A percentile compares a stretch with the other conserved stretches of the same genome.
Evolutionary conservation across 208 protist species (phyloP).

Genomic region (Trypanosoma scelopori): DNA sequence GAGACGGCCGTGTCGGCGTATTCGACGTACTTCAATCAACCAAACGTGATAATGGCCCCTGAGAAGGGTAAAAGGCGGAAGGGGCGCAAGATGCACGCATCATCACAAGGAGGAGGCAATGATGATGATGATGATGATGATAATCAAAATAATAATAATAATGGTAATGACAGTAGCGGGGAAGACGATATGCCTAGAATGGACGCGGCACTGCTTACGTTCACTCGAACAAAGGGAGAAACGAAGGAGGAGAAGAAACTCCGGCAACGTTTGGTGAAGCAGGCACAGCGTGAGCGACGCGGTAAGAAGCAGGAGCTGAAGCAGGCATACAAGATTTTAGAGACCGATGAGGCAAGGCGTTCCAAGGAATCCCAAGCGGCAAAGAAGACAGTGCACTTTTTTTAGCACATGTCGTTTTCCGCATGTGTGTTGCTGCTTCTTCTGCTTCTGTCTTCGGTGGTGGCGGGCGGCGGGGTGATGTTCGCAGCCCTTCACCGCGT

Average conservation of each 20-base stretch:
- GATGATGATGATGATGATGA: too few species aligned
- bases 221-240: slow-evolving; percentile 55
- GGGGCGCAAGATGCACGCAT: neutral
- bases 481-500: too few species aligned
- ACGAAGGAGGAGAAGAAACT: slow-evolving; percentile 85
- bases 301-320: slow-evolving; percentile 78
- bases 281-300: slow-evolving; percentile 66
- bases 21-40: slow-evolving; percentile 89
- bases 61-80: slow-evolving; percentile 20
- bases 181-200: slow-evolving; percentile 7
- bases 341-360: slow-evolving; percentile 62
- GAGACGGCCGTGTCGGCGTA: slow-evolving; percentile 79
- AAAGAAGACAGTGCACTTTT: slow-evolving; percentile 63
- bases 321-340: slow-evolving; percentile 72
- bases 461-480: too few species aligned
- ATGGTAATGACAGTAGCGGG: too few species aligned
- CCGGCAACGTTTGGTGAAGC: slow-evolving; percentile 78
- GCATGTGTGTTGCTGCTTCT: neutral
- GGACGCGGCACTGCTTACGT: neutral
- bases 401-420: slow-evolving; percentile 27
- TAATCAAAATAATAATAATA: too few species aligned
- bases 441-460: too few species aligned
- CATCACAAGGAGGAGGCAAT: slow-evolving; percentile 8
- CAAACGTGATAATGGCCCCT: slow-evolving; percentile 77
- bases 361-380: slow-evolving; percentile 36